Evolutionary conservation across 176 grass and related monocot species (phyloP).

Genomic region (Zoysia pacifica): DNA sequence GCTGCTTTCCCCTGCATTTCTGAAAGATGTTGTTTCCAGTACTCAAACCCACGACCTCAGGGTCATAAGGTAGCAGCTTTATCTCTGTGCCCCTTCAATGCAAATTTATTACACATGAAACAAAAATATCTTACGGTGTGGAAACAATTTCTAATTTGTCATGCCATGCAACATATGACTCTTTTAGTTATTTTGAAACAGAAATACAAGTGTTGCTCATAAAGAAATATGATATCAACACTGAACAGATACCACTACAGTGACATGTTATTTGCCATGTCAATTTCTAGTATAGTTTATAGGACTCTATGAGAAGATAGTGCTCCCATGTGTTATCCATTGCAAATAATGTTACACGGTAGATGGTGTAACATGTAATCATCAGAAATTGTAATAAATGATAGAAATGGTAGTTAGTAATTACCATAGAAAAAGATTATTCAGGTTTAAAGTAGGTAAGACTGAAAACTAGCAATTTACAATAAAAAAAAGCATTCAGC

Average conservation of each 20-base stretch:
- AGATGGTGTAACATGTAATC: background rate
- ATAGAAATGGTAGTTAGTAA: slow-evolving; percentile 11
- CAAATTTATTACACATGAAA: background rate
- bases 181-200: slow-evolving; percentile 8
- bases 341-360: slow-evolving; percentile 2
- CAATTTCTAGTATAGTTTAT: slow-evolving; percentile 10
- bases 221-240: slow-evolving; percentile 10
- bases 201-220: slow-evolving; percentile 6
- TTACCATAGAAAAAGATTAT: background rate
- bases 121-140: background rate
- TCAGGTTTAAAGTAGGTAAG: background rate
- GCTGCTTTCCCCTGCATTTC: too few relatives aligned
- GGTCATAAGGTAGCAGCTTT: too few relatives aligned
- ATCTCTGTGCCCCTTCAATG: background rate
- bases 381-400: background rate
- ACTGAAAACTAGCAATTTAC: slow-evolving; percentile 18
- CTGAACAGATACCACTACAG: background rate
- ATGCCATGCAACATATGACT: slow-evolving; percentile 8
- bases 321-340: background rate
- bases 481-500: background rate
- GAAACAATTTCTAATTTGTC: background rate
- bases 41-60: too few relatives aligned
- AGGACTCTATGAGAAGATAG: background rate
- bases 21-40: too few relatives aligned
- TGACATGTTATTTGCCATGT: slow-evolving; percentile 24